Base-by-base conservation (phyloP, 2,329 filamentous ascomycete species). In the Fusarium chlamydosporum region DNA sequence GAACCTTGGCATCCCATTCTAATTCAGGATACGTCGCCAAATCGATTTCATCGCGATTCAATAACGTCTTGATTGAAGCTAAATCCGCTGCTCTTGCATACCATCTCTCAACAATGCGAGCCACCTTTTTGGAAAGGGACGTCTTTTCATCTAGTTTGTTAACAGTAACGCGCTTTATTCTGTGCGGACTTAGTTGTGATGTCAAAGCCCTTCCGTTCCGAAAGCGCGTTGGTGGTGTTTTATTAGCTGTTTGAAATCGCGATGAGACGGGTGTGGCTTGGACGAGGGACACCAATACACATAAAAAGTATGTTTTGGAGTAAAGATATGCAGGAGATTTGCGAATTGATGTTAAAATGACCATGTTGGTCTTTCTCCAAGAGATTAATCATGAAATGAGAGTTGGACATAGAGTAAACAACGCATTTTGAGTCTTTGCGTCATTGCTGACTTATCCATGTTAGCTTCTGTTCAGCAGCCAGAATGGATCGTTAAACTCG, bases 241-340 rank as follows among this genome's bases (percentile, higher is more conserved):
- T 34, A 9, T 56, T 46, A 16, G 43, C 33, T 7, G 61, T n/a
- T 6, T 31, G 43, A 5, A 72, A 33, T 7, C 60, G 47, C 1
- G 72, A 74, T 15, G 72, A 63, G 2, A 74, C 45, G 0, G 72
- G 70, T 0, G 72, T 69, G 3, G 72, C 58, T 56, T 74, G 65
- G 2, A 70, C 69, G 2, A 74, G 56, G 5, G 68, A 61, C 11
- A 74, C 64, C 10, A 74, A 33, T 12, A 66, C 70, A 16, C 72
- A 74, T 0, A 74, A 46, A 33, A 65, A 74, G 5, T 73, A 74
- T 0, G 66, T 69, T 48, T 74, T 74, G 0, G 63, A 48, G 15
- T 74, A 74, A 1, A 74, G 52, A 15, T 74, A 74, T 20, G 70
- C 56, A 13, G 72, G 66, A 3, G 72, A 74, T 40, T 74, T 71